Evolutionary conservation across 2,329 filamentous ascomycete species (phyloP).

Genomic region (Rutstroemia sydowiana): DNA sequence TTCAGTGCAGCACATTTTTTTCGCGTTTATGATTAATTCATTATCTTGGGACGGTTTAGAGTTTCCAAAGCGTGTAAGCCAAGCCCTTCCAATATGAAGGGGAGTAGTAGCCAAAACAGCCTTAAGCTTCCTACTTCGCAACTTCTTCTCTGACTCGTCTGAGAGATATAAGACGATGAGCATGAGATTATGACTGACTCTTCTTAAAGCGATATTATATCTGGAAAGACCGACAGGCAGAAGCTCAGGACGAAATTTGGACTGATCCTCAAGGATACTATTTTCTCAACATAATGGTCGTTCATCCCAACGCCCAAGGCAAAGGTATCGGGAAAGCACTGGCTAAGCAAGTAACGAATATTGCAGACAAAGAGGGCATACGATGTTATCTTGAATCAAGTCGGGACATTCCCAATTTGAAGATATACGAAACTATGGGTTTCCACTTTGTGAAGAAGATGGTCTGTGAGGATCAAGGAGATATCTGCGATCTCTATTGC

Average conservation of each 20-base stretch:
- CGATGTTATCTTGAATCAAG: conserved; percentile 66
- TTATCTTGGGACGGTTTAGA: no score
- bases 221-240: conserved; percentile 60
- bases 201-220: conserved; percentile 55
- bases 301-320: conserved; percentile 57
- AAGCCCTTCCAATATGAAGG: no score
- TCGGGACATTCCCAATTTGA: conserved; percentile 58
- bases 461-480: conserved; percentile 56
- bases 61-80: no score
- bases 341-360: conserved; percentile 54
- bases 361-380: conserved; percentile 56
- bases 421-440: conserved; percentile 64
- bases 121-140: no score
- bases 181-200: not conserved
- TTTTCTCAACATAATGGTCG: conserved; percentile 70
- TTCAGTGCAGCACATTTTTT: not conserved
- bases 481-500: conserved; percentile 44
- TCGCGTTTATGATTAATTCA: no score
- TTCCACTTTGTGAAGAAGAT: conserved; percentile 59
- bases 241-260: conserved; percentile 57
- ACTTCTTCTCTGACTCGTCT: no score
- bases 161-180: not conserved
- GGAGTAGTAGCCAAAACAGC: no score
- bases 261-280: conserved; percentile 61
- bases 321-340: conserved; percentile 58